Evolutionary conservation across 345 rosid species (phyloP).

Genomic region (Triadica sebifera): DNA sequence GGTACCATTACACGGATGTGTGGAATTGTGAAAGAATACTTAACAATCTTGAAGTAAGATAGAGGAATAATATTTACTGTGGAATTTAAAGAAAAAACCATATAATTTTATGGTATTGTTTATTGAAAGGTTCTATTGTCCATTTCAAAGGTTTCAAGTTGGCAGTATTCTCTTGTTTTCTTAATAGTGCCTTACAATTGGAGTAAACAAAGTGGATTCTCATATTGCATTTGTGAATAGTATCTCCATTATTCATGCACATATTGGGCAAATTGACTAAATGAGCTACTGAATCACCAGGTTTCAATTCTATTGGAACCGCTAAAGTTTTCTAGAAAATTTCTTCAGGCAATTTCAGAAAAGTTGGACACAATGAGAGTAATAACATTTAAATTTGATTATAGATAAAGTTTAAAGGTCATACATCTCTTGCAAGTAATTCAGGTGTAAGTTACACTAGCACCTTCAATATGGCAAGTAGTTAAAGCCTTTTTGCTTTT

Average conservation of each 20-base stretch:
- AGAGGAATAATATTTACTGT: too few relatives aligned
- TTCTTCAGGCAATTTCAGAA: neutral
- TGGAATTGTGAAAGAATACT: too few relatives aligned
- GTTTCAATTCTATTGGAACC: neutral
- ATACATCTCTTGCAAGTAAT: too few relatives aligned
- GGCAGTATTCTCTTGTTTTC: neutral
- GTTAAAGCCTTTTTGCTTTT: neutral
- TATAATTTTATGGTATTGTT: too few relatives aligned
- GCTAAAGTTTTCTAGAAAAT: too few relatives aligned
- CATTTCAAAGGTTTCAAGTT: neutral
- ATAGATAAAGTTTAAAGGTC: neutral
- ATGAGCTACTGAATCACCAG: neutral
- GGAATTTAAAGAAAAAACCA: too few relatives aligned
- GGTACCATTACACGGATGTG: too few relatives aligned
- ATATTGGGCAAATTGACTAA: neutral
- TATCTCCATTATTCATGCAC: neutral
- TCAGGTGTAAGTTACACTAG: neutral
- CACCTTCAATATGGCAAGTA: neutral
- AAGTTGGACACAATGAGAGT: neutral
- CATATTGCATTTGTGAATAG: neutral
- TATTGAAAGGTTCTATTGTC: neutral
- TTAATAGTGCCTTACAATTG: constrained; percentile 70
- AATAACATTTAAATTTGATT: neutral
- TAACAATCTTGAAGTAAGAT: too few relatives aligned
- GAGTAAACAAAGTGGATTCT: constrained; percentile 16